A percentile compares a stretch with the other conserved stretches of the same genome.
These are phyloP conservation scores for Plasmodium coatneyi DNA, from an alignment of 169 alveolate species.

Conservation along the genomic window DNA sequence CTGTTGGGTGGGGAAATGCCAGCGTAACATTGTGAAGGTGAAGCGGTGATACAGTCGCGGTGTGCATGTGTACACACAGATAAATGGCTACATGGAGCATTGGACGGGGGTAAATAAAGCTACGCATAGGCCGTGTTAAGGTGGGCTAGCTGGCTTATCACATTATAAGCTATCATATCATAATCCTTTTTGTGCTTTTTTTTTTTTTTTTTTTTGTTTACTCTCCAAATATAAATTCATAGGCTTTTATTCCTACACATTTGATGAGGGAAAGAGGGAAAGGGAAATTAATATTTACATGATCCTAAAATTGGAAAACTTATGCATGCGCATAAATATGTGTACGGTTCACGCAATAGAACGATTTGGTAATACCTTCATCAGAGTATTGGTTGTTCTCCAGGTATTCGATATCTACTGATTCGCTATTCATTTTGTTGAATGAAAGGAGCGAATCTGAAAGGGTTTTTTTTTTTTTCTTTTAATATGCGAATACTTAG, in stretches of 20 bases:
- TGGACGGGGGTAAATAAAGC: background rate
- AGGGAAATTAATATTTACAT: background rate
- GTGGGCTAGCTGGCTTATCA: background rate
- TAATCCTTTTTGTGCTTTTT: background rate
- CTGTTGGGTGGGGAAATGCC: background rate
- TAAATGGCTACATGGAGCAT: background rate
- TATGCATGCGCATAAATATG: background rate
- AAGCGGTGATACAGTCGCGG: background rate
- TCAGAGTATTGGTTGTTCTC: slow-evolving; percentile 37
- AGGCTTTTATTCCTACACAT: slow-evolving; percentile 21
- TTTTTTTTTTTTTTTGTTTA: background rate
- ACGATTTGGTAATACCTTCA: slow-evolving; percentile 11
- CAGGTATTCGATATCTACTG: slow-evolving; percentile 19
- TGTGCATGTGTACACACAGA: background rate
- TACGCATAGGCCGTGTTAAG: background rate
- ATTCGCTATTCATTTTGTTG: background rate
- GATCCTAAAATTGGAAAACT: background rate
- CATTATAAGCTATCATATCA: background rate
- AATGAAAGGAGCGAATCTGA: background rate
- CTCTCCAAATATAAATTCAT: slow-evolving; percentile 64
- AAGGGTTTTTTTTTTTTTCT: background rate
- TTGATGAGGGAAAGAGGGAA: background rate
- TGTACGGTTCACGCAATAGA: background rate
- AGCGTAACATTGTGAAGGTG: background rate
- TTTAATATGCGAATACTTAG: background rate